Evolutionary conservation across 352 stramenopile genomes (phyloP), one percentile per base, ranked within the genome.

Genomic region (Phytophthora capsici): DNA sequence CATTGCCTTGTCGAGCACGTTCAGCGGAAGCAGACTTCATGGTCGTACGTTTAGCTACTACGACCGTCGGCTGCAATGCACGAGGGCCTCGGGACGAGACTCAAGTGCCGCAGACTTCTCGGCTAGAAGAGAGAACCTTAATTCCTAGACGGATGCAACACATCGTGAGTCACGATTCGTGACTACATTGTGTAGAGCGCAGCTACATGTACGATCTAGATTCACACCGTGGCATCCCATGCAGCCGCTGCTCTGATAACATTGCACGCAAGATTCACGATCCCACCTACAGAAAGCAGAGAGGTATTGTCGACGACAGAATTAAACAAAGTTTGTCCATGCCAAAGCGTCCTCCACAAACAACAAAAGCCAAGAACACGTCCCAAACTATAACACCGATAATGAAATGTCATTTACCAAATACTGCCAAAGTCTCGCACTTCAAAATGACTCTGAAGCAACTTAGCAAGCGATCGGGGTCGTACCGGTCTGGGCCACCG

Each of bases 391-490:
- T 41, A 57, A 57, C 14, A 34, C 9, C 50, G 49, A 62, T 57
- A 62, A 45, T 57, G 41, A 62, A n/a, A 40, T 58, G 37, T 40
- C 12, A 65, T 65, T 63, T 23, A 63, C 34, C 23, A 44, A 50
- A 50, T 25, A 13, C 23, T 34, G 20, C 16, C 25, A 38, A 12
- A 17, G 32, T 58, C 57, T 13, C 7, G 14, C 14, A 37, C 22
- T 30, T 38, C 23, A 10, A 16, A n/a, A 25, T 12, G n/a, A 3
- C 2, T 32, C 10, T n/a, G 26, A 8, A 17, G 17, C 51, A 51
- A 50, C 23, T 68, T 72, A 68, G 25, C 64, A 72, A 22, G 64
- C 52, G 0, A 13, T 59, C 13, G 50, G 25, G 25, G 25, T 28
- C 25, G 25, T 28, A 6, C 25, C 28, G 12, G 63, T 55, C 49